These are phyloP conservation scores for Leptomonas pyrrhocoris DNA, from an alignment of 208 protist genomes.

Conservation along the genomic window DNA sequence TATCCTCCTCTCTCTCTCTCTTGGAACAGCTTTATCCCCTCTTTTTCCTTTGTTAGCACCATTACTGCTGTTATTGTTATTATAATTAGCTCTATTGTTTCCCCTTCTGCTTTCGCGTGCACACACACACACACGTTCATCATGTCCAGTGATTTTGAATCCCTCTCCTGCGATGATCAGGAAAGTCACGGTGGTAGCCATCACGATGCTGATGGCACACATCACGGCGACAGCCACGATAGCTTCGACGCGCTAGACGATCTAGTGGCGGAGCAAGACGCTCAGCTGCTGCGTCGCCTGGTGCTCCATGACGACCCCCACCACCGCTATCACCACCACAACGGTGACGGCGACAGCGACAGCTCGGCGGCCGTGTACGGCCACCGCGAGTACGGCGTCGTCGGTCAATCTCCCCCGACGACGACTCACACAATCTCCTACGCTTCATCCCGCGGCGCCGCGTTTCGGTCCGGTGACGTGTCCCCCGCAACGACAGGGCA, in stretches of 20 bases:
- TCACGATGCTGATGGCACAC: background rate
- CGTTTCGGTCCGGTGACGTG: background rate
- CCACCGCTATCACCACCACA: background rate
- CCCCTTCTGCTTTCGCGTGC: background rate
- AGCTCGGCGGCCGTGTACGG: constrained; percentile 2
- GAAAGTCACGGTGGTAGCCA: background rate
- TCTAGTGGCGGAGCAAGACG: constrained; percentile 5
- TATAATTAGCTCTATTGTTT: constrained; percentile 2
- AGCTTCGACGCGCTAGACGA: constrained; percentile 30
- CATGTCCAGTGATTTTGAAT: constrained; percentile 39
- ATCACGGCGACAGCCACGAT: background rate
- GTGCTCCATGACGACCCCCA: background rate
- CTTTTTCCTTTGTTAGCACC: constrained; percentile 9
- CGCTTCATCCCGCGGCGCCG: background rate
- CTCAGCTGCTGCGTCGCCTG: constrained; percentile 8
- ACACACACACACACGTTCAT: background rate
- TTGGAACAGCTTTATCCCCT: background rate
- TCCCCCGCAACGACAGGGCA: background rate
- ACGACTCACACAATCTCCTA: background rate
- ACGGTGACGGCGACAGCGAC: background rate
- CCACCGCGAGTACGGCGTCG: constrained; percentile 15
- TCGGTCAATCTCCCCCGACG: background rate
- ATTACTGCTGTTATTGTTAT: constrained; percentile 6
- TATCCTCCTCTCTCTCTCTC: constrained; percentile 11
- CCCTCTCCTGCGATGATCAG: constrained; percentile 26